Base-by-base conservation (phyloP, 768 basidiomycete genomes). In the Calocera viscosa region DNA sequence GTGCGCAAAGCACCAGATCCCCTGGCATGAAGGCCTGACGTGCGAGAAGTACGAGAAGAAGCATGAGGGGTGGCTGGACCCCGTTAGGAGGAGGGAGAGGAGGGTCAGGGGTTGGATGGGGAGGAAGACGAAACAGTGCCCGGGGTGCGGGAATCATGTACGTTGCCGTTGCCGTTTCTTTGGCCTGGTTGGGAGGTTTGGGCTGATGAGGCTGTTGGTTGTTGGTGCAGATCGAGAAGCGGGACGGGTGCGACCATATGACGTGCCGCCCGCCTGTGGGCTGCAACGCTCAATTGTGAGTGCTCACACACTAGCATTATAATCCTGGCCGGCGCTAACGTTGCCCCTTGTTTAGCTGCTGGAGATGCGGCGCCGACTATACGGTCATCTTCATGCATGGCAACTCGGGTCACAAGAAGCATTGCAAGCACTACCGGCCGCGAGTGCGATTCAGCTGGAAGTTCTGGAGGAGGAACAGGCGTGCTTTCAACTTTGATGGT, bases 191-290 rank as follows among this genome's bases (percentile, higher is more conserved):
- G 16, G 24, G 16, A 3, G 19, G 24, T 7, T 10, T 19, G 16
- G 19, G 43, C 19, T 47, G 24, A 17, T 24, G 24, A 7, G 43
- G 19, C 19, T 7, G 19, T 19, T 3, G 24, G 16, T 3, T 47
- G 24, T n/a, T n/a, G n/a, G n/a, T 7, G 24, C 53, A 60, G 53
- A 60, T 60, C 22, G 53, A 60, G 22, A 60, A 60, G 30, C 53
- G 19, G 16, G 53, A 60, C 30, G 53, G 53, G 10, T 60, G 53
- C 53, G 53, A 60, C 53, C 53, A 60, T 19, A 60, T 60, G 53
- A 60, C 53, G 14, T 60, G 53, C 22, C 53, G 53, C 14, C 53
- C 2, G 14, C 53, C 53, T 10, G 24, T 26, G 5, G 53, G 53
- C 7, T 60, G 53, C 30, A 26, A 26, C 30, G 53, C 53, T 10